phyloP scores from a whole-genome alignment of 331 rosid species.

The Acacia concinna region DNA sequence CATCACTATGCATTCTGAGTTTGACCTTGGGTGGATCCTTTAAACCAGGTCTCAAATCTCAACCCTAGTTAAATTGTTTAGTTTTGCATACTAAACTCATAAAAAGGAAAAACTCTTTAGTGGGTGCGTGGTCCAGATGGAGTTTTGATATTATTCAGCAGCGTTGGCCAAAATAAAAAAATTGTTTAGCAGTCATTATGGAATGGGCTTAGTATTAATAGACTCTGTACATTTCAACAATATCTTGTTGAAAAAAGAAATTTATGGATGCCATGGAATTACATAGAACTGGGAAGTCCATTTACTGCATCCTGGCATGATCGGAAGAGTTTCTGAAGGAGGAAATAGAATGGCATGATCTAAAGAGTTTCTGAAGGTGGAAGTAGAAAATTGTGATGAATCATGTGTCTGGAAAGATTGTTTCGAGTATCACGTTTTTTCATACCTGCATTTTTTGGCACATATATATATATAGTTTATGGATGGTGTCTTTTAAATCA shows the following conservation, averaged over 20 bases:
- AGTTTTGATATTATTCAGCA: neutral
- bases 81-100: neutral
- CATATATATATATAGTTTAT: neutral
- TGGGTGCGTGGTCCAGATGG: neutral
- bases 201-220: neutral
- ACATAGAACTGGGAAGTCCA: neutral
- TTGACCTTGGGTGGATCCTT: neutral
- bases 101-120: neutral
- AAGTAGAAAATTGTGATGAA: neutral
- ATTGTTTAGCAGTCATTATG: neutral
- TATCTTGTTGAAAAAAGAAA: neutral
- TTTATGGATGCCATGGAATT: neutral
- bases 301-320: conserved; percentile 1
- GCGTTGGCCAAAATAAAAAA: neutral
- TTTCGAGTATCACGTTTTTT: neutral
- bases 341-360: neutral
- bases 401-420: neutral
- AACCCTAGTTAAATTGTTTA: neutral
- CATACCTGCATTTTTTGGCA: neutral
- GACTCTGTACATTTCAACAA: neutral
- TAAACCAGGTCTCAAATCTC: neutral
- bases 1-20: neutral
- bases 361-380: too few species aligned
- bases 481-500: neutral
- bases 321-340: neutral